phyloP scores from a whole-genome alignment of 495 filamentous ascomycete species.

The Aspergillus indologenus region DNA sequence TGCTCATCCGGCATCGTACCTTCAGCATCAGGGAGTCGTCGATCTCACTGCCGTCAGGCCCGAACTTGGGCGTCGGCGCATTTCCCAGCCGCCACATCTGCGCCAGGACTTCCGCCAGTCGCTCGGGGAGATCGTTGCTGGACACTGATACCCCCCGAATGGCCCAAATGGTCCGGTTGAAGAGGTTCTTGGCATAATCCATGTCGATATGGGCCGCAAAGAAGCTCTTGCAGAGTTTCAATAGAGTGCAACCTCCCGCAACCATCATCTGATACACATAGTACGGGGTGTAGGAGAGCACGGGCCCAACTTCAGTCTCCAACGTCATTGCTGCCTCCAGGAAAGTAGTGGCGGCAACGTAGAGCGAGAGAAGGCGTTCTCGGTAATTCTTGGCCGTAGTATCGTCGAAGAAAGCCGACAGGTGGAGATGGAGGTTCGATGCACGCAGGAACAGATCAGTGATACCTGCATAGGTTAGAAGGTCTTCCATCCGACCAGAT shows the following conservation, averaged over 20 bases:
- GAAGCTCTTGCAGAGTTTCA: slow-evolving; percentile 84
- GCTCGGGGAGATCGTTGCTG: slow-evolving; percentile 80
- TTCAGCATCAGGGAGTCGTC: slow-evolving; percentile 78
- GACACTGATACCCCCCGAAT: slow-evolving; percentile 76
- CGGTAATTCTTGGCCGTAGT: slow-evolving; percentile 69
- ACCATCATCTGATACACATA: slow-evolving; percentile 93
- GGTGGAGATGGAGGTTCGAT: slow-evolving; percentile 74
- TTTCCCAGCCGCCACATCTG: slow-evolving; percentile 85
- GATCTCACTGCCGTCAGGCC: slow-evolving; percentile 35
- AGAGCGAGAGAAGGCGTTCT: slow-evolving; percentile 73
- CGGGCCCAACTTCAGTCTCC: slow-evolving; percentile 44
- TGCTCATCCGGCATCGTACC: slow-evolving; percentile 85
- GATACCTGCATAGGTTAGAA: slow-evolving; percentile 48
- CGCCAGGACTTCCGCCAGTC: slow-evolving; percentile 83
- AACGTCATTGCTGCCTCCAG: slow-evolving; percentile 68
- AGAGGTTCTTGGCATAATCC: slow-evolving; percentile 68
- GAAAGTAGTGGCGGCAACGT: slow-evolving; percentile 70
- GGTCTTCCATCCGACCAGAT: neutral
- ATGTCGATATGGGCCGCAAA: slow-evolving; percentile 68
- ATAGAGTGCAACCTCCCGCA: slow-evolving; percentile 76
- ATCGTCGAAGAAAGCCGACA: slow-evolving; percentile 87
- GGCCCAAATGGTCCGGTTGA: slow-evolving; percentile 71
- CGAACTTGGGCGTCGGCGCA: slow-evolving; percentile 36
- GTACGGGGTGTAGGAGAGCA: slow-evolving; percentile 72
- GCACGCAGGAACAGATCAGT: slow-evolving; percentile 73